These are phyloP conservation scores for Clavariopsis aquatica DNA, from an alignment of 495 filamentous ascomycete genomes.

Conservation along the genomic window DNA sequence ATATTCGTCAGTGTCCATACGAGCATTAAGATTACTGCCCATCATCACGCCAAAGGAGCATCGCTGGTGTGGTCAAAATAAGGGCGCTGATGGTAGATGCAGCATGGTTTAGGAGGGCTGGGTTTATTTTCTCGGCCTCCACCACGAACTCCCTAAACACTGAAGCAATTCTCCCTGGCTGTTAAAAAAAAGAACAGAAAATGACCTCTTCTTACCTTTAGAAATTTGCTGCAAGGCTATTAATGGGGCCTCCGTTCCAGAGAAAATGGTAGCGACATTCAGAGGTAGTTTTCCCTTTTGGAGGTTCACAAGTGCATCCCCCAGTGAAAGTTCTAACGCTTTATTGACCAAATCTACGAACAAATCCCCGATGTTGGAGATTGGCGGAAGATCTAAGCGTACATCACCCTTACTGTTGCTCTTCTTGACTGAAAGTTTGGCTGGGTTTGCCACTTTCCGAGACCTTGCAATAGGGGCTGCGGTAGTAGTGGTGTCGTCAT, in stretches of 20 bases:
- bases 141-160: too few species aligned
- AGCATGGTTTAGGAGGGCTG: too few species aligned
- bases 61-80: too few species aligned
- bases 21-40: background rate
- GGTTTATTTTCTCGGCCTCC: too few species aligned
- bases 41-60: too few species aligned
- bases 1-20: background rate
- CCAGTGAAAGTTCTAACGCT: slow-evolving; percentile 47
- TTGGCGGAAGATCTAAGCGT: slow-evolving; percentile 48
- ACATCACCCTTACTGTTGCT: background rate
- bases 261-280: slow-evolving; percentile 75
- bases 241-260: slow-evolving; percentile 78
- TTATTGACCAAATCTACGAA: slow-evolving; percentile 51
- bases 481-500: background rate
- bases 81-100: too few species aligned
- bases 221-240: slow-evolving; percentile 61
- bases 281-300: slow-evolving; percentile 47
- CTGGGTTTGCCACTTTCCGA: background rate
- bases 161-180: too few species aligned
- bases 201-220: slow-evolving; percentile 38
- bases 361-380: slow-evolving; percentile 53
- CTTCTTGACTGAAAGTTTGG: background rate
- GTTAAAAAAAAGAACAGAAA: too few species aligned
- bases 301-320: slow-evolving; percentile 45
- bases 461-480: background rate